Evolutionary conservation across 352 stramenopile genomes (phyloP).

Genomic region (Phytophthora ramorum): DNA sequence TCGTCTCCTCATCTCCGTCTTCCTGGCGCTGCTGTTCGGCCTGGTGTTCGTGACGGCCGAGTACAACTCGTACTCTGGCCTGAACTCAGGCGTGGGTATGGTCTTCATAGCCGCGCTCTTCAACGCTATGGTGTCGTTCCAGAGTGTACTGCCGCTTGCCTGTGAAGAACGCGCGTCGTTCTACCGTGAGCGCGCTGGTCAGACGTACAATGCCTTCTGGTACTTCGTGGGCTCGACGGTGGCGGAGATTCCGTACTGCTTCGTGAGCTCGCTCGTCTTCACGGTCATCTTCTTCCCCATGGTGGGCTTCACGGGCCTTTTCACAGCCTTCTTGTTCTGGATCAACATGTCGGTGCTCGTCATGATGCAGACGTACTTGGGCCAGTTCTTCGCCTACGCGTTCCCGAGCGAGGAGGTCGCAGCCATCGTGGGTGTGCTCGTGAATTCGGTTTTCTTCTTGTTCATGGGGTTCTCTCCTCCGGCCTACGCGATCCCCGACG

Average conservation of each 20-base stretch:
- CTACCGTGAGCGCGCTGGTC: slow-evolving; percentile 54
- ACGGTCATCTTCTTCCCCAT: slow-evolving; percentile 50
- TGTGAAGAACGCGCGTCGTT: slow-evolving; percentile 81
- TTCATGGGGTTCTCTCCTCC: slow-evolving; percentile 72
- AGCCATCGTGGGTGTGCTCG: slow-evolving; percentile 36
- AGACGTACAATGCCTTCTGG: slow-evolving; percentile 64
- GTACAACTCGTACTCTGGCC: slow-evolving; percentile 42
- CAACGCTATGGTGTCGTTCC: not conserved
- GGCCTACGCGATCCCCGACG: slow-evolving; percentile 41
- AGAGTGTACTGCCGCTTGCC: slow-evolving; percentile 57
- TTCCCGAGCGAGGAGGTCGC: slow-evolving; percentile 48
- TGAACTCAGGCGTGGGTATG: slow-evolving; percentile 57
- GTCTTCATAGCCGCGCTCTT: slow-evolving; percentile 74
- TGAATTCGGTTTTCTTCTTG: slow-evolving; percentile 67
- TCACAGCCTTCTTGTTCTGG: slow-evolving; percentile 43
- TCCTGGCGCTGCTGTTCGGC: slow-evolving; percentile 72
- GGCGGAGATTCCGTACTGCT: slow-evolving; percentile 45
- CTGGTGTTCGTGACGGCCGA: slow-evolving; percentile 52
- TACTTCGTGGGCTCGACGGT: too few species aligned
- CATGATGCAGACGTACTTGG: slow-evolving; percentile 49
- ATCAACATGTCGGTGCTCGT: slow-evolving; percentile 45
- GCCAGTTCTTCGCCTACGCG: slow-evolving; percentile 40
- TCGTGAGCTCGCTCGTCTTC: slow-evolving; percentile 57
- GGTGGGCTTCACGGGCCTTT: slow-evolving; percentile 40
- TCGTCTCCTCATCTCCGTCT: slow-evolving; percentile 58